Percentiles rank a stretch among this genome's conserved stretches.
Conservation (phyloP, 164 flowering plant species). For the Kingdonia uniflora region DNA sequence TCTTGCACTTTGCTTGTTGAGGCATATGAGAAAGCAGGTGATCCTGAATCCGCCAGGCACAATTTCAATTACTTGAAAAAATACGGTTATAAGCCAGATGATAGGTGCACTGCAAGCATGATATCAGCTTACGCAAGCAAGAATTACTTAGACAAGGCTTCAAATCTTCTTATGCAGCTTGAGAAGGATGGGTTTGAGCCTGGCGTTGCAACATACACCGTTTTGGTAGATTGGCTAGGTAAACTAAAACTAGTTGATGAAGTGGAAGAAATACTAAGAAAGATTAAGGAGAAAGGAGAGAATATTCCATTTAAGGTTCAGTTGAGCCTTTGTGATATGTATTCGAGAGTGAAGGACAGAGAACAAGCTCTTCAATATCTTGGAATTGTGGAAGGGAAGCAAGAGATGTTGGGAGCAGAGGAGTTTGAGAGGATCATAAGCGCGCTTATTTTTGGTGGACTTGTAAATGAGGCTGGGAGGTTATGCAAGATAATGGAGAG, state of each 20-base stretch:
- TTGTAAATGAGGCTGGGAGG: constrained; percentile 50
- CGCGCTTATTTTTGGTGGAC: constrained; percentile 55
- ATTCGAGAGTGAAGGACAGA: constrained; percentile 41
- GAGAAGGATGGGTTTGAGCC: constrained; percentile 75
- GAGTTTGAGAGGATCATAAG: constrained; percentile 61
- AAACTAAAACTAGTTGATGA: constrained; percentile 65
- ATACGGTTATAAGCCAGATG: constrained; percentile 66
- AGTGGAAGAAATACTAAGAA: constrained; percentile 56
- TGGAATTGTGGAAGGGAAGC: constrained; percentile 56
- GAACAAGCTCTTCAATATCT: constrained; percentile 67
- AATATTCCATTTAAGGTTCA: constrained; percentile 55
- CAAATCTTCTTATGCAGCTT: constrained; percentile 52
- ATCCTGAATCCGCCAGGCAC: constrained; percentile 50
- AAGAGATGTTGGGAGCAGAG: constrained; percentile 33
- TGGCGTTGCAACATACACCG: constrained; percentile 64
- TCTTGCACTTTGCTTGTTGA: constrained; percentile 56
- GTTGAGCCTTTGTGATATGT: constrained; percentile 81
- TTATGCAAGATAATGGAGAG: constrained; percentile 43
- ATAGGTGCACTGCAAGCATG: constrained; percentile 61
- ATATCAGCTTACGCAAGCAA: constrained; percentile 63
- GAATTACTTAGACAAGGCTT: constrained; percentile 64
- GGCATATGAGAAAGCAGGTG: constrained; percentile 50
- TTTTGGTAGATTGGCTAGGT: constrained; percentile 78
- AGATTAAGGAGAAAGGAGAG: constrained; percentile 52
- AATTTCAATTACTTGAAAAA: constrained; percentile 52